Evolutionary conservation across 805 yeast species (phyloP), one percentile per base, ranked within the genome.

Genomic region (Wickerhamomyces kurtzmanii): DNA sequence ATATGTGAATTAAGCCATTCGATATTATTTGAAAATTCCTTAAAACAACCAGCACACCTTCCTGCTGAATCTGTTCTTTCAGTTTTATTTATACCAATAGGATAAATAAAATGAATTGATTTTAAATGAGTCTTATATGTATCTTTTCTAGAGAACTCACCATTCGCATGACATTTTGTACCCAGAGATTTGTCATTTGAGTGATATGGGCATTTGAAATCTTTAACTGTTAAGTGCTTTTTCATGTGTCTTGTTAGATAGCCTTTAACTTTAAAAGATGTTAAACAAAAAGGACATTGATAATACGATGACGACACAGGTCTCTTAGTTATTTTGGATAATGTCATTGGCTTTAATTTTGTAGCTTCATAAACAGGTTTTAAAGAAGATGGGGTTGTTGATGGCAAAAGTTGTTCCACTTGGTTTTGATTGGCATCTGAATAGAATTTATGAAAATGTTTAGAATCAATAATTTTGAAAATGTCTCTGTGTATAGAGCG

Each of bases 171-270:
- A 27, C 55, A 49, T 28, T 45, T 42, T 37, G 29, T 11, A 45
- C 34, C 14, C 36, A 33, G 10, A 32, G 52, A 31, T 50, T 55
- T 42, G 33, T 40, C 14, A 28, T 40, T 31, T 40, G 41, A 56
- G 60, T 55, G 79, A 51, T 79, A 83, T 10, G 94, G 94, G 54
- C 94, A 83, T 31, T 62, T 65, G 51, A 76, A 82, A 7, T 89
- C 93, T 56, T 82, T 83, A 20, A 66, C 62, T 6, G 65, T 55
- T n/a, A 75, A 77, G 47, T 83, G 94, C 49, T 83, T 83, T 57
- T 82, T 80, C 54, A 80, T 52, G 52, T 84, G 94, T 36, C 94
- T 71, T 1, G 93, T 80, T 32, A 83, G 60, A 48, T 84, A 84
- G 5, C 93, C 89, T 47, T 77, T 77, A 28, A 82, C 77, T 36